Base-by-base conservation (phyloP, 2,329 filamentous ascomycete species). In the Cladophialophora exuberans region DNA sequence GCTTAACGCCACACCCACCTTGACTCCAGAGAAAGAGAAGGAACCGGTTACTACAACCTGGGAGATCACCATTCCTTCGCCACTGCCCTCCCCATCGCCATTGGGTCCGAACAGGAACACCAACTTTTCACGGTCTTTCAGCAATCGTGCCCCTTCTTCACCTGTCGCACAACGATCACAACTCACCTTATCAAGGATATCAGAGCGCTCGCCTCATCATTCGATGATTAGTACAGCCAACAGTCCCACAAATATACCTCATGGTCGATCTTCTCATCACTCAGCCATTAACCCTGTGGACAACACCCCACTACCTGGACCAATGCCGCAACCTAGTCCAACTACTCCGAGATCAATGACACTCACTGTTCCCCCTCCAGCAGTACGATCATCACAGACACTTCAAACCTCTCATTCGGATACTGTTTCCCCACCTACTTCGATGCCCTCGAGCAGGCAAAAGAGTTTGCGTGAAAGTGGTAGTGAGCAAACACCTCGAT, bases 181-280 rank as follows among this genome's bases (percentile, higher is more conserved):
- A 18, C 38, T 41, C 26, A 61, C 56, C 4, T 44, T 63, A 11
- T 63, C 59, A 30, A 48, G 56, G 15, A 63, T 63, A 42, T 59
- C 58, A 31, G 61, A 63, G 48, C 53, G 51, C 20, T 63, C 61
- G 35, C 56, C 59, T 5, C 61, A 60, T 45, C 43, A 52, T 13
- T 62, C 61, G 6, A 60, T 62, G 52, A 59, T 60, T 25, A 56
- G 54, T 44, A 45, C 22, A 23, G 42, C 17, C 20, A 51, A 51
- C n/a, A 38, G 47, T 13, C 47, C 47, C 18, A 35, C 17, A 11
- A 4, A 22, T n/a, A 47, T 44, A 13, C 26, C 23, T 15, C 31
- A 30, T 11, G 33, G 22, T 13, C 52, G 39, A 10, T 50, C 41
- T 38, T 54, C 55, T 6, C 42, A 53, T 30, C 49, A 56, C 17